Evolutionary conservation across 2,329 filamentous ascomycete genomes (phyloP).

Genomic region (Aspergillus fructus): DNA sequence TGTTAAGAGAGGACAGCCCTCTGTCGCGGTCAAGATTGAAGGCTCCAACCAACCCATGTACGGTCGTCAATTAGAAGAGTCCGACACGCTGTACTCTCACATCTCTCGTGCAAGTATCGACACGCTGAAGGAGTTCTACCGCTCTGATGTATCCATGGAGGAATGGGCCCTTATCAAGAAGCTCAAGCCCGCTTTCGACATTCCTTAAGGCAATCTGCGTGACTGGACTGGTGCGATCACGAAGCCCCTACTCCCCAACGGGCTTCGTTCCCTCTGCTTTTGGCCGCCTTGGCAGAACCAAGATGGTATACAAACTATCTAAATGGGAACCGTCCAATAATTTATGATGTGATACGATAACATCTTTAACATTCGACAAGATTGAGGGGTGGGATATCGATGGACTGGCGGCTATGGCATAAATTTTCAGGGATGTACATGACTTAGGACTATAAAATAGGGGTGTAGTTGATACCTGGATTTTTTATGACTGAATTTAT

Average conservation of each 20-base stretch:
- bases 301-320: neutral
- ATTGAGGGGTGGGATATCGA: neutral
- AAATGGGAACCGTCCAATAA: neutral
- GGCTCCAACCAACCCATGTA: constrained; percentile 89
- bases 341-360: constrained; percentile 1
- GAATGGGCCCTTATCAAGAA: constrained; percentile 96
- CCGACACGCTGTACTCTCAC: constrained; percentile 80
- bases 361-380: neutral
- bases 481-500: constrained; percentile 2
- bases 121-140: constrained; percentile 93
- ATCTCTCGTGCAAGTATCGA: constrained; percentile 90
- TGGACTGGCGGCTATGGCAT: neutral
- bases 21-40: constrained; percentile 97
- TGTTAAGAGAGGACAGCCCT: constrained; percentile 96
- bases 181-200: constrained; percentile 91
- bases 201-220: constrained; percentile 54
- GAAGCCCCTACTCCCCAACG: neutral
- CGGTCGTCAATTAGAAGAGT: constrained; percentile 91
- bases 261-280: neutral
- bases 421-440: constrained; percentile 4
- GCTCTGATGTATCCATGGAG: constrained; percentile 80
- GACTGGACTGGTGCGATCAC: neutral
- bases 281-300: neutral
- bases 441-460: constrained; percentile 8
- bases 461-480: constrained; percentile 6